These are phyloP conservation scores for Phoma herbarum DNA, from an alignment of 2,329 filamentous ascomycete genomes.

Conservation along the genomic window DNA sequence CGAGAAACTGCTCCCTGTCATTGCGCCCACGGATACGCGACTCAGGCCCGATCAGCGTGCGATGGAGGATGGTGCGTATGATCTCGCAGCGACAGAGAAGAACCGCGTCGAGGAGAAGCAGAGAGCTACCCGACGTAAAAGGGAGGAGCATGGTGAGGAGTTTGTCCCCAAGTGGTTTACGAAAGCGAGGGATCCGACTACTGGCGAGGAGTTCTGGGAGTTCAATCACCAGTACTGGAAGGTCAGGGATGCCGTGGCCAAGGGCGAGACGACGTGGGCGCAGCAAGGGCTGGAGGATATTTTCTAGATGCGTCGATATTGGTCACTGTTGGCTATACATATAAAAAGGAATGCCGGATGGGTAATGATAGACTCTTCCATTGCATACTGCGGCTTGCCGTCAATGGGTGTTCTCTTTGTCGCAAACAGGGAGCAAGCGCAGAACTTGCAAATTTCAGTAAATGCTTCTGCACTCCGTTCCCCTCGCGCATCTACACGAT, in stretches of 20 bases:
- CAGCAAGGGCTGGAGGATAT: constrained; percentile 73
- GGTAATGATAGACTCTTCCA: not conserved
- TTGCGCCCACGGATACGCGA: constrained; percentile 94
- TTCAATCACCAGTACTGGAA: constrained; percentile 92
- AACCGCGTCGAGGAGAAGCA: constrained; percentile 93
- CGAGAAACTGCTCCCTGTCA: constrained; percentile 76
- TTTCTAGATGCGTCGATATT: constrained; percentile 57
- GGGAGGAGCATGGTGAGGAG: constrained; percentile 81
- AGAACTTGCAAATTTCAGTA: too few relatives aligned
- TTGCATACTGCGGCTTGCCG: not conserved
- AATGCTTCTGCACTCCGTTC: too few relatives aligned
- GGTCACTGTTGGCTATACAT: not conserved
- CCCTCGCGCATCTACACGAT: too few relatives aligned
- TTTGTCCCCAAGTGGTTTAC: constrained; percentile 88
- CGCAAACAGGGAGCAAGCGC: not conserved
- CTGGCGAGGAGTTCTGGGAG: constrained; percentile 89
- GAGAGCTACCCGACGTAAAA: constrained; percentile 73
- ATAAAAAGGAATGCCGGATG: not conserved
- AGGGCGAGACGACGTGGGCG: constrained; percentile 71
- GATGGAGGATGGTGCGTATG: constrained; percentile 99
- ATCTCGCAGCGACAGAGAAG: constrained; percentile 92
- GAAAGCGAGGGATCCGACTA: constrained; percentile 75
- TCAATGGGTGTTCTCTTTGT: not conserved
- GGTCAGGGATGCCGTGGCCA: constrained; percentile 70
- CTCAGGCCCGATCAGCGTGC: constrained; percentile 92